Evolutionary conservation across 352 stramenopile genomes (phyloP).

Genomic region (Phytophthora capsici): DNA sequence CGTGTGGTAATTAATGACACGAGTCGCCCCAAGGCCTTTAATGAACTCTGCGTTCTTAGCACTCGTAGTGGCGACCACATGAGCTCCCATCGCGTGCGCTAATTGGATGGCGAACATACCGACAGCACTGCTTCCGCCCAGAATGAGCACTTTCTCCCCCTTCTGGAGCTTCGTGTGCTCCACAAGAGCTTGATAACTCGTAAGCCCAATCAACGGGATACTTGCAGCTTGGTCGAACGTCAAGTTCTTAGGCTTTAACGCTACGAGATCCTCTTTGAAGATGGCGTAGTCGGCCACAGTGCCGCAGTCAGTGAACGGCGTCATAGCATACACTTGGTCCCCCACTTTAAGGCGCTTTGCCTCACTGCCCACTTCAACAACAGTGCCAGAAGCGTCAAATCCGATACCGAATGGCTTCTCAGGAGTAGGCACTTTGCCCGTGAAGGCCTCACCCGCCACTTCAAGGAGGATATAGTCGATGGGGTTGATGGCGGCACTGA

Average conservation of each 20-base stretch:
- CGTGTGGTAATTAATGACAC: constrained; percentile 44
- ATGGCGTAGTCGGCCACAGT: constrained; percentile 44
- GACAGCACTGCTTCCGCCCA: constrained; percentile 45
- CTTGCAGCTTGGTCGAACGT: constrained; percentile 49
- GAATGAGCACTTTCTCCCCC: constrained; percentile 53
- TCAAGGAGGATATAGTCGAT: constrained; percentile 37
- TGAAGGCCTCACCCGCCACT: constrained; percentile 17
- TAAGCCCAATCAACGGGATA: constrained; percentile 41
- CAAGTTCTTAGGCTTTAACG: constrained; percentile 48
- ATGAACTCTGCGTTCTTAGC: constrained; percentile 37
- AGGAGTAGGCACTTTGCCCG: constrained; percentile 18
- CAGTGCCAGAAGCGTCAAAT: constrained; percentile 30
- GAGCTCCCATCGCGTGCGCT: constrained; percentile 36
- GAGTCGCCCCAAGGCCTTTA: constrained; percentile 33
- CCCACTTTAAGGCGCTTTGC: constrained; percentile 25
- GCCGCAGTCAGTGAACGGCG: constrained; percentile 24
- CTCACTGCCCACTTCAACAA: constrained; percentile 32
- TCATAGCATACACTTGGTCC: constrained; percentile 38
- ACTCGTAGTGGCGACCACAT: constrained; percentile 40
- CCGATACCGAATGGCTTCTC: constrained; percentile 29
- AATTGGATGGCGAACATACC: constrained; percentile 56
- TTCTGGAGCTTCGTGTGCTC: constrained; percentile 46
- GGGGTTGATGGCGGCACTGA: constrained; percentile 39
- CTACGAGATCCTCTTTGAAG: constrained; percentile 43
- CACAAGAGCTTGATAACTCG: constrained; percentile 45